These are phyloP conservation scores for Trichosporon asahii DNA, from an alignment of 1,284 basidiomycete species.

Conservation along the genomic window DNA sequence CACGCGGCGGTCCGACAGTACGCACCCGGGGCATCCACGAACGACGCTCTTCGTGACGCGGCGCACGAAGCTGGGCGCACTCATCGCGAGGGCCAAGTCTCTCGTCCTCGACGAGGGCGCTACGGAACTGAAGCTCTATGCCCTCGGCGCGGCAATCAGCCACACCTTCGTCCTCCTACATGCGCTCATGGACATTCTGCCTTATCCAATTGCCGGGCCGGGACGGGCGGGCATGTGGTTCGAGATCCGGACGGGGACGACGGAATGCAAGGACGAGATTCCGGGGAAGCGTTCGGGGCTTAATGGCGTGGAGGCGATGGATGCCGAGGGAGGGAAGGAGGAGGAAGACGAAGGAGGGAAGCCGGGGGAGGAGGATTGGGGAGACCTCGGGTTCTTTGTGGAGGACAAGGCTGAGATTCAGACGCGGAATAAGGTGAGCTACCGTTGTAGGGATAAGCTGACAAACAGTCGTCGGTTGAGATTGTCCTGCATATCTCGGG, in stretches of 20 bases:
- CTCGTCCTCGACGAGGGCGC: slow-evolving; percentile 79
- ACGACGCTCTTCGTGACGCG: slow-evolving; percentile 76
- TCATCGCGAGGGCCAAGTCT: slow-evolving; percentile 64
- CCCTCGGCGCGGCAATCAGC: slow-evolving; percentile 83
- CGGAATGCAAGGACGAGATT: slow-evolving; percentile 76
- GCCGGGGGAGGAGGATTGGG: not conserved
- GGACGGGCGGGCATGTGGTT: slow-evolving; percentile 61
- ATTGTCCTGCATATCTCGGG: slow-evolving; percentile 5
- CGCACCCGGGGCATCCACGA: slow-evolving; percentile 57
- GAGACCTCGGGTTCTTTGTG: not conserved
- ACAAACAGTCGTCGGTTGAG: slow-evolving; percentile 1
- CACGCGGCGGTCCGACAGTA: slow-evolving; percentile 33
- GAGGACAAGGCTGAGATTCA: slow-evolving; percentile 1
- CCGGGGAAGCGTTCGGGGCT: not conserved
- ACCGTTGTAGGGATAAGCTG: not conserved
- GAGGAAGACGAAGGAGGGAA: not conserved
- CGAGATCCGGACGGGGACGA: slow-evolving; percentile 68
- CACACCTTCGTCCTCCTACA: slow-evolving; percentile 68
- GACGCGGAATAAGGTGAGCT: slow-evolving; percentile 3
- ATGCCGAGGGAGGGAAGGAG: not conserved
- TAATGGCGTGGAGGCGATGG: not conserved
- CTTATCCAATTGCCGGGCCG: slow-evolving; percentile 54
- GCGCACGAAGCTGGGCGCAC: slow-evolving; percentile 71
- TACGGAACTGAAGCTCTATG: slow-evolving; percentile 69
- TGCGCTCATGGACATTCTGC: slow-evolving; percentile 70